These are phyloP conservation scores for Fusarium newnesense DNA, from an alignment of 2,329 filamentous ascomycete species.

Conservation along the genomic window DNA sequence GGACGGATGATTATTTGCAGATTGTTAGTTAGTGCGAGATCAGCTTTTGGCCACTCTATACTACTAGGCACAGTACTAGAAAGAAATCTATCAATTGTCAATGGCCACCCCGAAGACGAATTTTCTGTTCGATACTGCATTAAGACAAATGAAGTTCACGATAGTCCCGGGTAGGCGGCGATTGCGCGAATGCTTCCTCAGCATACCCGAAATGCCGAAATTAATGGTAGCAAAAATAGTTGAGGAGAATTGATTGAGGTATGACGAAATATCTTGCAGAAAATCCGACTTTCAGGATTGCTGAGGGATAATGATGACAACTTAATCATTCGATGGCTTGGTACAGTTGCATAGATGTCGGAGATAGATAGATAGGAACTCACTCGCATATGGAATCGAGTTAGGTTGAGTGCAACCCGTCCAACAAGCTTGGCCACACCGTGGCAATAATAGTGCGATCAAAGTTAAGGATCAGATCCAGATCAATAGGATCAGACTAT, in stretches of 20 bases:
- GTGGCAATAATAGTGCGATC: slow-evolving; percentile 32
- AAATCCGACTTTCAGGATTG: slow-evolving; percentile 6
- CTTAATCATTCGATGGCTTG: slow-evolving; percentile 19
- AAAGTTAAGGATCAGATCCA: slow-evolving; percentile 18
- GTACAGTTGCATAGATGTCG: background rate
- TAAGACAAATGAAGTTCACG: background rate
- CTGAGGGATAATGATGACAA: slow-evolving; percentile 21
- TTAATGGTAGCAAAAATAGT: slow-evolving; percentile 7
- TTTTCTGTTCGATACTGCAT: slow-evolving; percentile 6
- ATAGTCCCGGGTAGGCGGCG: slow-evolving; percentile 16
- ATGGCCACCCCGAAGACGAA: slow-evolving; percentile 16
- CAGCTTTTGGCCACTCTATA: slow-evolving; percentile 3
- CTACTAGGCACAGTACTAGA: background rate
- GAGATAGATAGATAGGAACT: slow-evolving; percentile 28
- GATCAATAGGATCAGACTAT: slow-evolving; percentile 4
- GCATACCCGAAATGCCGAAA: background rate
- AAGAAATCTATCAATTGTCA: background rate
- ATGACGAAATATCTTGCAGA: slow-evolving; percentile 22
- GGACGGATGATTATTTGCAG: slow-evolving; percentile 6
- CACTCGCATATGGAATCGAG: slow-evolving; percentile 10
- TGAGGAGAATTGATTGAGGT: background rate
- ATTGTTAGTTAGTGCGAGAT: background rate
- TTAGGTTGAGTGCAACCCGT: slow-evolving; percentile 36
- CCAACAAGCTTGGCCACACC: slow-evolving; percentile 20
- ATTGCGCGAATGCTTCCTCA: background rate